A percentile compares a stretch with the other conserved stretches of the same genome.
Evolutionary conservation across 2,329 filamentous ascomycete species (phyloP).

Genomic region (Microcyclospora tardicrescens): DNA sequence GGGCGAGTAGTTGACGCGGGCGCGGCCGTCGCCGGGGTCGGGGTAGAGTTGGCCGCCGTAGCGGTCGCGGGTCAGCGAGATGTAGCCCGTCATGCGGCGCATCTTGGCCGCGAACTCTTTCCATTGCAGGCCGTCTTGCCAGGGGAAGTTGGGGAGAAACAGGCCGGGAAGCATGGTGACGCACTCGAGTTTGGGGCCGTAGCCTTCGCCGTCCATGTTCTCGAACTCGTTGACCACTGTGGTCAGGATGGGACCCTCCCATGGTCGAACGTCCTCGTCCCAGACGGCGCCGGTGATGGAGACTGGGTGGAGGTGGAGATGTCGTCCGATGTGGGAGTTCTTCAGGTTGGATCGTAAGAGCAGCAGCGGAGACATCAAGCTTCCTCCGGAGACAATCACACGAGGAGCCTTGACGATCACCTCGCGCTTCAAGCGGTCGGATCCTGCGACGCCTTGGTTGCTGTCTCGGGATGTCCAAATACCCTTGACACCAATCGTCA

Average conservation of each 20-base stretch:
- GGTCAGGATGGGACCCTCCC: conserved; percentile 66
- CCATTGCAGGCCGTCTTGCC: conserved; percentile 54
- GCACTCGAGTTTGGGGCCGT: conserved; percentile 72
- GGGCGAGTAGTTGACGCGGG: conserved; percentile 55
- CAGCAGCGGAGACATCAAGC: conserved; percentile 63
- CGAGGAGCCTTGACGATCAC: conserved; percentile 66
- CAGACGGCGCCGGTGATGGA: conserved; percentile 46
- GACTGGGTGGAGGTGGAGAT: conserved; percentile 72
- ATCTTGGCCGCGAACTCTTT: conserved; percentile 60
- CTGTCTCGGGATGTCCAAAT: conserved; percentile 61
- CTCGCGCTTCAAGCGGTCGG: conserved; percentile 41
- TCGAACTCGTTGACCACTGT: conserved; percentile 65
- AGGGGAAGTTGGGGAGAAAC: conserved; percentile 50
- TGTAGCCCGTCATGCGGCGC: conserved; percentile 57
- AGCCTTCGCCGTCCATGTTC: conserved; percentile 65
- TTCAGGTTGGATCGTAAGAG: conserved; percentile 65
- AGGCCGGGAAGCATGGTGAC: conserved; percentile 61
- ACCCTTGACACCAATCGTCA: conserved; percentile 59
- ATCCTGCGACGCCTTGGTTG: conserved; percentile 44
- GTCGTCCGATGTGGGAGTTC: conserved; percentile 69
- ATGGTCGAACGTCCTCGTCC: conserved; percentile 49
- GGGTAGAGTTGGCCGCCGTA: conserved; percentile 62
- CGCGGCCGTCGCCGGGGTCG: conserved; percentile 51
- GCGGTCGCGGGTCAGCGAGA: conserved; percentile 62
- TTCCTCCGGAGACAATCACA: conserved; percentile 66